Base-by-base conservation (phyloP, 2,329 filamentous ascomycete genomes). In the Didymella keratinophila region DNA sequence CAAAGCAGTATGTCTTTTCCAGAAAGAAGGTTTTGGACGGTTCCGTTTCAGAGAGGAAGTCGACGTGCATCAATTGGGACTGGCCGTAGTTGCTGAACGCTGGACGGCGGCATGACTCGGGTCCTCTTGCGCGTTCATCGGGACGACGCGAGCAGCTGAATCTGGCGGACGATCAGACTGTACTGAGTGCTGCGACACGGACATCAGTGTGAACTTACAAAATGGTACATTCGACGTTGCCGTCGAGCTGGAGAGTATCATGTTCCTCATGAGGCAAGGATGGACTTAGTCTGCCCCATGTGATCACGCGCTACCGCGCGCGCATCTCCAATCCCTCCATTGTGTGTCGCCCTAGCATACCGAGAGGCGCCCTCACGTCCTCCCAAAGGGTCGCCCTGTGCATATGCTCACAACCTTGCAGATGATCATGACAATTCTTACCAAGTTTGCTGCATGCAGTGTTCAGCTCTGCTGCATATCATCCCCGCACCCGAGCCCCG, bases 401-500 rank as follows among this genome's bases (percentile, higher is more conserved):
- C 55, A 57, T 52, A 48, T 25, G 48, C 43, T 21, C 21, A 20
- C 18, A 36, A 45, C 54, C 47, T 56, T 52, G 47, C 47, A 46
- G 47, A 42, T 52, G 27, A 37, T n/a, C 46, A 41, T 56, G 47
- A 56, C 47, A 39, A 46, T 34, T 21, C 32, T 30, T 23, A 30
- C 42, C 20, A 27, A 30, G 42, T 21, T 48, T 21, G 34, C 41
- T 23, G 27, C 52, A 55, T 50, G 49, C 16, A 36, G 32, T 36
- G 16, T n/a, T 36, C 32, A 36, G 32, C 32, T 36, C 16, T 36
- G 32, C 32, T 36, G 36, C 52, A 55, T 50, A 43, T 48, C 27
- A 52, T 52, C 55, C 55, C 48, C 55, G 54, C 54, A 47, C 39
- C 34, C 34, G 14, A 37, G n/a, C 36, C 42, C 44, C 37, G 41